Base-by-base conservation (phyloP, 2,329 filamentous ascomycete genomes). In the Colletotrichum acutatum region DNA sequence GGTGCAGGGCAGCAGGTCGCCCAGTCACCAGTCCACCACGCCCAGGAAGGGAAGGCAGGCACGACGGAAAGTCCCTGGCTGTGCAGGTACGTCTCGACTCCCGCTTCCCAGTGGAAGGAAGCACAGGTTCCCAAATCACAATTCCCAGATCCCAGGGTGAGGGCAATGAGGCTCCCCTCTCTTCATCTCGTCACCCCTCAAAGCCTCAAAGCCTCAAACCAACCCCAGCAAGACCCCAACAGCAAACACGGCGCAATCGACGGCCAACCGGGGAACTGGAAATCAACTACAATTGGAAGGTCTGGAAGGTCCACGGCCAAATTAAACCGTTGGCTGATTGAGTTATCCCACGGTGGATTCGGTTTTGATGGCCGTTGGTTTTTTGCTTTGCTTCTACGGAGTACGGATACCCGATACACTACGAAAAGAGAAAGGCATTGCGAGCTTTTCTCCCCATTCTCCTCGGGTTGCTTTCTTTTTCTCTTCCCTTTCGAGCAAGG, bases 401-500 rank as follows among this genome's bases (percentile, higher is more conserved):
- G 19, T 49, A 8, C 19, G 32, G 11, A 12, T 34, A 34, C 32
- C 11, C 32, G 32, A 34, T 34, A 34, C 32, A 11, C 32, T 34
- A 34, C 32, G 32, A 34, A 34, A n/a, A 49, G 42, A 49, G 42
- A 49, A n/a, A 49, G 42, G 8, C 19, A n/a, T 65, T 46, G 34
- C 12, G 16, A 26, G 16, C 30, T 16, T 53, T 32, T 42, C 37
- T 42, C 3, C 32, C 37, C 5, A 16, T 26, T 59, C 14, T 56
- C 22, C 14, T 52, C 52, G 30, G 30, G n/a, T 54, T 14, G 32
- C 53, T 72, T 65, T 56, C 60, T 65, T 65, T 64, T 65, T 49
- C 16, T 19, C 12, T 64, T 56, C 49, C 60, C 63, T 46, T 46
- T 61, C n/a, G 22, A 70, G 54, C 66, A 63, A 59, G 69, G 65